Evolutionary conservation across 352 stramenopile genomes (phyloP).

Genomic region (Phytophthora cajani): DNA sequence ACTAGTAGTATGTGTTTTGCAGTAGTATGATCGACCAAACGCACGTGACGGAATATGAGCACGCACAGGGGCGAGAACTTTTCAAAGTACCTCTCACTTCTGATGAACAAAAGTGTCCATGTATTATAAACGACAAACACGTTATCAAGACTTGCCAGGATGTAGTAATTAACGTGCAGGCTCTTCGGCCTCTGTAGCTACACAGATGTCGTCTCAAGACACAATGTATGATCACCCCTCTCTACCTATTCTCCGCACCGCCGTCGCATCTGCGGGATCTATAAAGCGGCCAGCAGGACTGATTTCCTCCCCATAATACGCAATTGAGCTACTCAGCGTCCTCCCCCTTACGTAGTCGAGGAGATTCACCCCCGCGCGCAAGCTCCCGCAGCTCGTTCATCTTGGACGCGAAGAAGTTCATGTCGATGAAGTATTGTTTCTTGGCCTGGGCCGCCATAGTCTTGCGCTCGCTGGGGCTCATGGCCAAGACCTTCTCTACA

Average conservation of each 20-base stretch:
- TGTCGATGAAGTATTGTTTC: slow-evolving; percentile 70
- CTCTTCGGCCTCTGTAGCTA: slow-evolving; percentile 10
- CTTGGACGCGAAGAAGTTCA: slow-evolving; percentile 68
- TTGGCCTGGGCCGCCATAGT: slow-evolving; percentile 48
- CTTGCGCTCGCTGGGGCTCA: slow-evolving; percentile 53
- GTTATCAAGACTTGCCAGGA: background rate
- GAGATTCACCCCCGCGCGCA: slow-evolving; percentile 21
- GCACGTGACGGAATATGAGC: too few relatives aligned
- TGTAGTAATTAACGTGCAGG: slow-evolving; percentile 20
- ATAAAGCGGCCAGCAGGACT: slow-evolving; percentile 1
- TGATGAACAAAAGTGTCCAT: too few relatives aligned
- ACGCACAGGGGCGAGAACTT: too few relatives aligned
- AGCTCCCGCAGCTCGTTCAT: slow-evolving; percentile 58
- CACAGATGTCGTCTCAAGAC: slow-evolving; percentile 7
- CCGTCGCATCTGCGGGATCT: slow-evolving; percentile 18
- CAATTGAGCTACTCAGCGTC: slow-evolving; percentile 11
- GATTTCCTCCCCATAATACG: background rate
- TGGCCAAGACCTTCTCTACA: slow-evolving; percentile 59
- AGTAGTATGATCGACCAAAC: too few relatives aligned
- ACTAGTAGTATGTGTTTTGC: too few relatives aligned
- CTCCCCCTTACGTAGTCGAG: slow-evolving; percentile 22
- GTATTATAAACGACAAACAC: too few relatives aligned
- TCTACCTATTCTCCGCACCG: slow-evolving; percentile 26
- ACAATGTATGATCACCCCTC: slow-evolving; percentile 4
- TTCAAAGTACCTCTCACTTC: too few relatives aligned